A percentile compares a stretch with the other conserved stretches of the same genome.
These are phyloP conservation scores for Cladobotryum protrusum DNA, from an alignment of 2,329 filamentous ascomycete species.

Conservation along the genomic window DNA sequence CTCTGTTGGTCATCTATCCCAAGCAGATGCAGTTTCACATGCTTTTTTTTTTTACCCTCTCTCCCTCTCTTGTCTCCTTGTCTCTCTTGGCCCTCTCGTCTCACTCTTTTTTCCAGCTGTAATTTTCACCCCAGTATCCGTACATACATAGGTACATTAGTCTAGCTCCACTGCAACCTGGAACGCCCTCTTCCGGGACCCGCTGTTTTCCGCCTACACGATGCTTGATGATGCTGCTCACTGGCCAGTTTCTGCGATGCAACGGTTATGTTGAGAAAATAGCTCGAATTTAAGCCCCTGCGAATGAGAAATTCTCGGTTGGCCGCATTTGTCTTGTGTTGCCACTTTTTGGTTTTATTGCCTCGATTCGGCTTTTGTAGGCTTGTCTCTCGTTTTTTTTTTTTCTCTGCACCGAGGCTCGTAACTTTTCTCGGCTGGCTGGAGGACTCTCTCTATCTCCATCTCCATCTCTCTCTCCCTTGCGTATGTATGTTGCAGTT, in stretches of 20 bases:
- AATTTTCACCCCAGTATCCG: background rate
- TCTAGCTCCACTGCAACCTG: slow-evolving; percentile 4
- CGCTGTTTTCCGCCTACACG: slow-evolving; percentile 8
- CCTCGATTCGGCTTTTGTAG: slow-evolving; percentile 4
- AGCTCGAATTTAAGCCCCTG: background rate
- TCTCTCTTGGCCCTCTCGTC: too few species aligned
- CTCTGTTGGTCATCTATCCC: too few species aligned
- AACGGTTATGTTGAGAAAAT: too few species aligned
- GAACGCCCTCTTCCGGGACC: background rate
- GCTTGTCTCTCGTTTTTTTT: background rate
- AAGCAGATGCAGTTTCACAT: slow-evolving; percentile 10
- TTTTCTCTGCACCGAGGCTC: slow-evolving; percentile 8
- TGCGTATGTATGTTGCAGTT: too few species aligned
- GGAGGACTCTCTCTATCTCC: too few species aligned
- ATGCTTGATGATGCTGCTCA: slow-evolving; percentile 1
- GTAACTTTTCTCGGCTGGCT: too few species aligned
- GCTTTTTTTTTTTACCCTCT: slow-evolving; percentile 8
- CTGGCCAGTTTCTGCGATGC: too few species aligned
- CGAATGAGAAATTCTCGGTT: background rate
- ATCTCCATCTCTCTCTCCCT: too few species aligned
- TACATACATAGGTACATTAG: too few species aligned
- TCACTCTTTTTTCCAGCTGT: background rate
- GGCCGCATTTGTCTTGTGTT: background rate
- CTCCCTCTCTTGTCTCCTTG: too few species aligned
- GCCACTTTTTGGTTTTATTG: background rate